phyloP scores from a whole-genome alignment of 768 basidiomycete species.

The Panellus pusillus region DNA sequence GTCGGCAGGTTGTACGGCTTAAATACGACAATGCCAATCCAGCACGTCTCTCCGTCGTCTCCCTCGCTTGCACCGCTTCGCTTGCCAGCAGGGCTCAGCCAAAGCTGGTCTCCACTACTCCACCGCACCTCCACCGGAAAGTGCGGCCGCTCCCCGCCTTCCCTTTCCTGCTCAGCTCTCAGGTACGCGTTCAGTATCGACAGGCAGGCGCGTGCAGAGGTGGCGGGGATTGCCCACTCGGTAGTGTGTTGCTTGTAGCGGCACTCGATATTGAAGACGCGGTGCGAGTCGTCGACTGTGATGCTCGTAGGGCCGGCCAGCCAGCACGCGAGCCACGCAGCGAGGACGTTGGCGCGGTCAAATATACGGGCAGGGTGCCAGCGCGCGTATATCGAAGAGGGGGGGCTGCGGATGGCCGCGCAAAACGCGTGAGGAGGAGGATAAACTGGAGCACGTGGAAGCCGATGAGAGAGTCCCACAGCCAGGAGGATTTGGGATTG shows the following conservation, averaged over 20 bases:
- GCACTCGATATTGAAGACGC: conserved; percentile 92
- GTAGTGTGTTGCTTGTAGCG: conserved; percentile 93
- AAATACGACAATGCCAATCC: conserved; percentile 98
- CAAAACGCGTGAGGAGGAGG: conserved; percentile 66
- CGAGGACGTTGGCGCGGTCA: conserved; percentile 47
- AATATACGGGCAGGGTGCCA: background rate
- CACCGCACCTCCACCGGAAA: conserved; percentile 94
- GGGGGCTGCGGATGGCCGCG: background rate
- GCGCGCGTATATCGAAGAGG: background rate
- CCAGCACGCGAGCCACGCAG: conserved; percentile 69
- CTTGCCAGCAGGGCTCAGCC: conserved; percentile 68
- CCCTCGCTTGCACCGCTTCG: conserved; percentile 30
- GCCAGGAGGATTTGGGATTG: conserved; percentile 55
- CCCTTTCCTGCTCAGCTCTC: conserved; percentile 48
- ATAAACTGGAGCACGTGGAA: conserved; percentile 83
- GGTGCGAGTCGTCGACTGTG: conserved; percentile 74
- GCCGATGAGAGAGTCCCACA: conserved; percentile 70
- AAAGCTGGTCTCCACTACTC: conserved; percentile 86
- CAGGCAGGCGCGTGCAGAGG: conserved; percentile 65
- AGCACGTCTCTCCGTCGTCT: conserved; percentile 74
- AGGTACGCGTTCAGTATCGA: conserved; percentile 73
- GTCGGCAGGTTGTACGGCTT: conserved; percentile 90
- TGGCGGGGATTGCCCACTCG: conserved; percentile 89
- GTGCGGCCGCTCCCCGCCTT: conserved; percentile 69
- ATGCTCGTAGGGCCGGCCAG: conserved; percentile 50